Conservation (phyloP, 495 filamentous ascomycete species). For the Aspergillus biplanus region DNA sequence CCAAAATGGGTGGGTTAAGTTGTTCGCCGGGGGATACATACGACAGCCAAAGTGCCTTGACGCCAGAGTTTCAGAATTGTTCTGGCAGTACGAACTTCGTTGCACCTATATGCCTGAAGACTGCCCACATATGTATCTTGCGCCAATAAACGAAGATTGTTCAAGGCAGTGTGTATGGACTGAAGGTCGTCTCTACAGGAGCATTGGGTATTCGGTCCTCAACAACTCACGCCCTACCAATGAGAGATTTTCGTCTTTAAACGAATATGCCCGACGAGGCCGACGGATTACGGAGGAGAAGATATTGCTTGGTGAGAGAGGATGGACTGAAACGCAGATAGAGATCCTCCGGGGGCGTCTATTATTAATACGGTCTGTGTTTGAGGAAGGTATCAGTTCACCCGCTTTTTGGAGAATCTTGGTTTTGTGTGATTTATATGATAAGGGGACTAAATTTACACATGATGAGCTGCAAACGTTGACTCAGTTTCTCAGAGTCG, state of each 20-base stretch:
- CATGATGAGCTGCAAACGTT: constrained; percentile 22
- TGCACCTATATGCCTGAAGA: constrained; percentile 17
- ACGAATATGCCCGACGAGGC: constrained; percentile 54
- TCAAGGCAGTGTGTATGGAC: constrained; percentile 66
- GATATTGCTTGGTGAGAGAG: constrained; percentile 27
- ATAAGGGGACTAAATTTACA: constrained; percentile 9
- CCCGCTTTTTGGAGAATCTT: constrained; percentile 42
- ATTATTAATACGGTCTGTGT: constrained; percentile 18
- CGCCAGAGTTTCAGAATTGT: constrained; percentile 41
- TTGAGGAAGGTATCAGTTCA: constrained; percentile 13
- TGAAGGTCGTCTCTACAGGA: constrained; percentile 53
- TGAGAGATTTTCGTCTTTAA: constrained; percentile 29
- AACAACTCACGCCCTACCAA: constrained; percentile 38
- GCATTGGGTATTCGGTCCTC: constrained; percentile 62
- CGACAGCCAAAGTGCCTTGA: constrained; percentile 28
- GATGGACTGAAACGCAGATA: constrained; percentile 24
- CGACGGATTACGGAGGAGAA: constrained; percentile 38
- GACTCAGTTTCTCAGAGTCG: constrained; percentile 31
- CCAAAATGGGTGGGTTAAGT: background rate
- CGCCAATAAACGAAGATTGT: constrained; percentile 61
- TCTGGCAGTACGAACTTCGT: constrained; percentile 36
- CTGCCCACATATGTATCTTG: constrained; percentile 57
- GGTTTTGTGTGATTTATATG: constrained; percentile 38
- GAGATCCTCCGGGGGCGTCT: constrained; percentile 24
- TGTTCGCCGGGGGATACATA: background rate